phyloP scores from a whole-genome alignment of 192 early-diverging fungal species.

The Gigaspora rosea region DNA sequence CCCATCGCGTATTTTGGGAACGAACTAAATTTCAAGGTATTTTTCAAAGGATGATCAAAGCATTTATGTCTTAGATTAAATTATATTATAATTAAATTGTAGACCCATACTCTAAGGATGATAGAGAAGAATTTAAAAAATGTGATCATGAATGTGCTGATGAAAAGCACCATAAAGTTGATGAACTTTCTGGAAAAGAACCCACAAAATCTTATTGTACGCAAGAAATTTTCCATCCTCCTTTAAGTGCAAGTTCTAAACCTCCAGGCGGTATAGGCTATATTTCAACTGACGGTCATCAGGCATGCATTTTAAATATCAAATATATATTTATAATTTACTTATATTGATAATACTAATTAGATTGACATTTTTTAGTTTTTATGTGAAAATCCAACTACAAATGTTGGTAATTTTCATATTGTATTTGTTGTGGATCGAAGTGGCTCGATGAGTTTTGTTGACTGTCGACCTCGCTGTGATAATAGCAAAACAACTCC shows the following conservation, averaged over 20 bases:
- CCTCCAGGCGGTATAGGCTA: slow-evolving; percentile 11
- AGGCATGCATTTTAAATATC: not conserved
- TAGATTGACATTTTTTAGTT: not conserved
- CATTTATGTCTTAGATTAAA: not conserved
- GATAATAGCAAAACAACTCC: not conserved
- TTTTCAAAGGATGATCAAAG: not conserved
- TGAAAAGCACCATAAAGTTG: slow-evolving; percentile 36
- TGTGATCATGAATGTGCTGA: slow-evolving; percentile 40
- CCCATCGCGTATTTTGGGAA: slow-evolving; percentile 41
- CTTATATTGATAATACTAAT: not conserved
- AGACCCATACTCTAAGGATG: slow-evolving; percentile 40
- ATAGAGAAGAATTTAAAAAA: slow-evolving; percentile 36
- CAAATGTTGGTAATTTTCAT: slow-evolving; percentile 22
- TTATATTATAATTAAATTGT: not conserved
- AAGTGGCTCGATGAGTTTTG: slow-evolving; percentile 15
- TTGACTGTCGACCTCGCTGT: slow-evolving; percentile 3
- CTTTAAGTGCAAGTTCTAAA: not conserved
- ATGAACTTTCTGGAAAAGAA: not conserved
- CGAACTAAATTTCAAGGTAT: slow-evolving; percentile 41
- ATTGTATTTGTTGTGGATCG: slow-evolving; percentile 34
- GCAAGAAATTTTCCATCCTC: slow-evolving; percentile 10
- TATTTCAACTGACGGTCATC: slow-evolving; percentile 38
- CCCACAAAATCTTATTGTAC: slow-evolving; percentile 23
- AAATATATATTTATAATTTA: not conserved
- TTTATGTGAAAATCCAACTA: slow-evolving; percentile 37